Base-by-base conservation (phyloP, 164 flowering plant species). In the Taxillus chinensis region DNA sequence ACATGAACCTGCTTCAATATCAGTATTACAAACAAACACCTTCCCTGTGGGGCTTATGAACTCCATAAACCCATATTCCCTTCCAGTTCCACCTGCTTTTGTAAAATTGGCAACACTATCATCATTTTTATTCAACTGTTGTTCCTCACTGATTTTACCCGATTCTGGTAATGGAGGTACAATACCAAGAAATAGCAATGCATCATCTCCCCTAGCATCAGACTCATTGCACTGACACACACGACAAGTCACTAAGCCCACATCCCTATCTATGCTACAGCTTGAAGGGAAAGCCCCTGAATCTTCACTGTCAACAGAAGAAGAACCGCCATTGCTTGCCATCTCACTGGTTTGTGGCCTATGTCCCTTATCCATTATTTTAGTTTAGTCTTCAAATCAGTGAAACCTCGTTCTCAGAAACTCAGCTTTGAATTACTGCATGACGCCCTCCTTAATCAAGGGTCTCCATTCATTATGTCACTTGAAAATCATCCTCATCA, bases 171-270 rank as follows among this genome's bases (percentile, higher is more conserved):
- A 16, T 16, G 92, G 85, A 62, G 87, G 83, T 42, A 57, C 64
- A 43, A 92, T 86, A 39, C 83, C 85, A 70, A 92, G 66, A 74
- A 87, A 87, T 16, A 68, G 88, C 65, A 92, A 75, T 17, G 86
- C 98, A 62, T 71, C 79, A 68, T 87, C 92, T 10, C 98, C 98
- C 69, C 78, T 80, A 77, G 73, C 78, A 74, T 92, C 98, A 64
- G 96, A 85, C 82, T 92, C 96, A 15, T 68, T 72, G 74, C 96
- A 92, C 8, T 92, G 98, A 74, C 98, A 92, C 53, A 92, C 96
- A 42, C 96, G 92, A 64, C 98, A 92, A 74, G 83, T 68, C 59
- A 78, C 71, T 62, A 75, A 55, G 8, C 77, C 75, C 14, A 70
- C 64, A 46, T 84, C 96, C 59, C 61, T 79, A 59, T 84, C 87